A percentile compares a stretch with the other conserved stretches of the same genome.
Evolutionary conservation across 2,329 filamentous ascomycete species (phyloP).

Genomic region (Paraconiothyrium sp.): DNA sequence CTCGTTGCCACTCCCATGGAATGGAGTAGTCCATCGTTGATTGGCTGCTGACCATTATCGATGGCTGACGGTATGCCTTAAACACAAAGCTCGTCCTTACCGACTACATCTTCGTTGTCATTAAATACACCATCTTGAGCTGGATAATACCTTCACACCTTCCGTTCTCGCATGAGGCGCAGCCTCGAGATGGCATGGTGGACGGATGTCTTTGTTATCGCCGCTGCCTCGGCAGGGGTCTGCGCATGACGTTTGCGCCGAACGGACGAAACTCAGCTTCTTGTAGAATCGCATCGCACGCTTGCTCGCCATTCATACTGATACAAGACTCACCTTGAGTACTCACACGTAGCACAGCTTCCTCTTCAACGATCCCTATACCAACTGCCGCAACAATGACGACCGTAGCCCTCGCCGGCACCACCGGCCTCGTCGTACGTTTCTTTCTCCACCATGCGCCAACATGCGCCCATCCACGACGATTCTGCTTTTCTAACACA

Average conservation of each 20-base stretch:
- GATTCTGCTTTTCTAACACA: background rate
- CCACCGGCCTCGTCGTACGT: conserved; percentile 69
- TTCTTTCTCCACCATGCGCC: background rate
- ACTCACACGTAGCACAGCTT: background rate
- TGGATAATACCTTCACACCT: background rate
- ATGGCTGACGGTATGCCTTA: no score
- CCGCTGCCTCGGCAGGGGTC: conserved; percentile 5
- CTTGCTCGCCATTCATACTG: background rate
- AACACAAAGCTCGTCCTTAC: no score
- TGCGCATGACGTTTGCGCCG: background rate
- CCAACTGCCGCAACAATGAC: conserved; percentile 50
- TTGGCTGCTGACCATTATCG: background rate
- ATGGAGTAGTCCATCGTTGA: background rate
- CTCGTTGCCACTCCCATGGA: no score
- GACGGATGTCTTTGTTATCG: conserved; percentile 1
- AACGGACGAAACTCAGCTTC: background rate
- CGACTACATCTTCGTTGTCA: background rate
- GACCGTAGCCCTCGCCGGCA: conserved; percentile 67
- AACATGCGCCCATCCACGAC: conserved; percentile 5
- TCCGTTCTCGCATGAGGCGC: background rate
- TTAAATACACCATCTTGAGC: background rate
- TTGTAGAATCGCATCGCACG: background rate
- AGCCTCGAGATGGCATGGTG: background rate
- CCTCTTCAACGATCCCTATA: background rate
- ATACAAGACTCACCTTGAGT: background rate